Percentiles rank a stretch among this genome's conserved stretches.
These are phyloP conservation scores for Arachis hypogaea DNA, from an alignment of 306 rosid genomes.

Conservation along the genomic window DNA sequence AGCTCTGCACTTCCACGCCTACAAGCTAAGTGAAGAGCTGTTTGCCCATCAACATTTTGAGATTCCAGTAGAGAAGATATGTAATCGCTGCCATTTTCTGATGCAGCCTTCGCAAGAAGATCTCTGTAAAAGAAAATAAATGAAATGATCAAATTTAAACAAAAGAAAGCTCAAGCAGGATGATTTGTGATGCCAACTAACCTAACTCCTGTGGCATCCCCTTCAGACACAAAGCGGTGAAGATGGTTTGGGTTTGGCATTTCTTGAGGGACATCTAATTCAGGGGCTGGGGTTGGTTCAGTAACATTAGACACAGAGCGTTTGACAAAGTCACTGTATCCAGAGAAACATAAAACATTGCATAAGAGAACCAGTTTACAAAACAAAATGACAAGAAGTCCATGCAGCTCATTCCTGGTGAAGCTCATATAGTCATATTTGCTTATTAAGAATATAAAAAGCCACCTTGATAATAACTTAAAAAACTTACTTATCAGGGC, in stretches of 20 bases:
- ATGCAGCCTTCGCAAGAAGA: slow-evolving; percentile 72
- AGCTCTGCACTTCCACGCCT: slow-evolving; percentile 89
- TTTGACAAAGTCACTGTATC: slow-evolving; percentile 69
- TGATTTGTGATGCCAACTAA: slow-evolving; percentile 44
- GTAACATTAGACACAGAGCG: slow-evolving; percentile 61
- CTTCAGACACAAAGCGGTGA: slow-evolving; percentile 87
- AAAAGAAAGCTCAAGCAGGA: slow-evolving; percentile 36
- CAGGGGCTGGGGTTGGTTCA: slow-evolving; percentile 65
- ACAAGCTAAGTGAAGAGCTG: slow-evolving; percentile 98
- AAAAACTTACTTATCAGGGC: slow-evolving; percentile 88
- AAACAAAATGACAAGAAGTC: slow-evolving; percentile 25
- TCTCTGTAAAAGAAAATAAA: slow-evolving; percentile 59
- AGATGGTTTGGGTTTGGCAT: slow-evolving; percentile 63
- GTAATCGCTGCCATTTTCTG: slow-evolving; percentile 58
- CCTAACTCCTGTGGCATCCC: slow-evolving; percentile 87
- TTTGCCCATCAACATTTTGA: slow-evolving; percentile 92
- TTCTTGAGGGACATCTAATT: slow-evolving; percentile 60
- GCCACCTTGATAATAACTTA: slow-evolving; percentile 34
- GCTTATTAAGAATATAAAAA: slow-evolving; percentile 26
- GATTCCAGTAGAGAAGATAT: slow-evolving; percentile 76
- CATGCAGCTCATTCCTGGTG: slow-evolving; percentile 30
- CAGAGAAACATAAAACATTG: slow-evolving; percentile 39
- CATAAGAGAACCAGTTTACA: slow-evolving; percentile 22
- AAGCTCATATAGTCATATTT: slow-evolving; percentile 36
- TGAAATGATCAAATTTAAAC: slow-evolving; percentile 19